Conservation (phyloP, 78 protist species). For the Dictyostelium capitatum region DNA sequence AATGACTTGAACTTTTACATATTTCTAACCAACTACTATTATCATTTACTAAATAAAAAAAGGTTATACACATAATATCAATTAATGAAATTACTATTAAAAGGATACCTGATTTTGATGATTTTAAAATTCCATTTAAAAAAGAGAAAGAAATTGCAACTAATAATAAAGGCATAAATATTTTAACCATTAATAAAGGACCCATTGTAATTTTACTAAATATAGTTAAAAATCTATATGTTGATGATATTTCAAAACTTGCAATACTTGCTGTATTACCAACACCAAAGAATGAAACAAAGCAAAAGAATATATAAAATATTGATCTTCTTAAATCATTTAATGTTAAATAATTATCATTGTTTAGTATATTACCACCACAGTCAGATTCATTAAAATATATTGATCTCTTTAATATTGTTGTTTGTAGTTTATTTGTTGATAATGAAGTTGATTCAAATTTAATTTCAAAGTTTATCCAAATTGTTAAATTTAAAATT, state of each 20-base stretch:
- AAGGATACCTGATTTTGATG: constrained; percentile 65
- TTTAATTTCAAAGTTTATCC: constrained; percentile 63
- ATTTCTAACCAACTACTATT: constrained; percentile 92
- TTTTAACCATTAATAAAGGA: constrained; percentile 79
- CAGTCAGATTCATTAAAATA: background rate
- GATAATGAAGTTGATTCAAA: background rate
- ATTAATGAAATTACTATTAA: constrained; percentile 79
- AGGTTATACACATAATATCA: constrained; percentile 90
- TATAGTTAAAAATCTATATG: constrained; percentile 80
- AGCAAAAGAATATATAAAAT: constrained; percentile 84
- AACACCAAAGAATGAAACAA: constrained; percentile 92
- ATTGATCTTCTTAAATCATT: constrained; percentile 82
- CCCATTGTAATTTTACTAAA: constrained; percentile 90
- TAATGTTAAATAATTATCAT: constrained; percentile 14
- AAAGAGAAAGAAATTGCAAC: constrained; percentile 71
- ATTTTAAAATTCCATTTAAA: constrained; percentile 35
- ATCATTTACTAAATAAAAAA: constrained; percentile 92
- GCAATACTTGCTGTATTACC: constrained; percentile 95
- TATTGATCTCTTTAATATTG: background rate
- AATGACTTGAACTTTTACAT: constrained; percentile 87
- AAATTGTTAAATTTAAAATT: constrained; percentile 34
- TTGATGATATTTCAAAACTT: constrained; percentile 86
- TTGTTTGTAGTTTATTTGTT: background rate
- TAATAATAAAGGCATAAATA: constrained; percentile 84
- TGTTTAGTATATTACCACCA: background rate